phyloP scores from a whole-genome alignment of 2,329 filamentous ascomycete genomes.

The Plenodomus biglobosus region DNA sequence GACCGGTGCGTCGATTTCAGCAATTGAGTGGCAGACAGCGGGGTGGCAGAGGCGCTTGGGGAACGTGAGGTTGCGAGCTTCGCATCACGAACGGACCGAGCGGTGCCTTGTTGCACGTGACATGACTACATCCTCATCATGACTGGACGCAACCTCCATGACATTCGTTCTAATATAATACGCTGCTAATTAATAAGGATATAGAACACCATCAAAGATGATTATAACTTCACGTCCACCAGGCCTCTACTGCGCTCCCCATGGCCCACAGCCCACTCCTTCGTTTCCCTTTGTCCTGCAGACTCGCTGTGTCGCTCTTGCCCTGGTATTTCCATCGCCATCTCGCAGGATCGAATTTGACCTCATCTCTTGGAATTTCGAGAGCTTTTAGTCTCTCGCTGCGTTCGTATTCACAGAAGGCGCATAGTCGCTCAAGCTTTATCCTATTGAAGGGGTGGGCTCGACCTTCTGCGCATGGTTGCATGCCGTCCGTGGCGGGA shows the following conservation, averaged over 20 bases:
- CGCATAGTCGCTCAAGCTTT: conserved; percentile 11
- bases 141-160: background rate
- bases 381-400: conserved; percentile 7
- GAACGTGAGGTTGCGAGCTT: background rate
- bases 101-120: background rate
- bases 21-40: background rate
- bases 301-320: background rate
- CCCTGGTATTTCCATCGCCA: conserved; percentile 12
- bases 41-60: background rate
- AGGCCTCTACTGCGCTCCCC: background rate
- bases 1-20: background rate
- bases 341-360: conserved; percentile 2
- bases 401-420: conserved; percentile 9
- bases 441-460: conserved; percentile 14
- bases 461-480: conserved; percentile 8
- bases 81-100: background rate
- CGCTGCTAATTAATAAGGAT: background rate
- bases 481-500: background rate
- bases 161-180: background rate
- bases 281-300: background rate
- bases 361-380: background rate
- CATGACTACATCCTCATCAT: background rate
- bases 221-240: background rate
- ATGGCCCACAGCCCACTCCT: background rate
- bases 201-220: background rate